Evolutionary conservation across 2,329 filamentous ascomycete species (phyloP).

Genomic region (Tolypocladium pustulatum): DNA sequence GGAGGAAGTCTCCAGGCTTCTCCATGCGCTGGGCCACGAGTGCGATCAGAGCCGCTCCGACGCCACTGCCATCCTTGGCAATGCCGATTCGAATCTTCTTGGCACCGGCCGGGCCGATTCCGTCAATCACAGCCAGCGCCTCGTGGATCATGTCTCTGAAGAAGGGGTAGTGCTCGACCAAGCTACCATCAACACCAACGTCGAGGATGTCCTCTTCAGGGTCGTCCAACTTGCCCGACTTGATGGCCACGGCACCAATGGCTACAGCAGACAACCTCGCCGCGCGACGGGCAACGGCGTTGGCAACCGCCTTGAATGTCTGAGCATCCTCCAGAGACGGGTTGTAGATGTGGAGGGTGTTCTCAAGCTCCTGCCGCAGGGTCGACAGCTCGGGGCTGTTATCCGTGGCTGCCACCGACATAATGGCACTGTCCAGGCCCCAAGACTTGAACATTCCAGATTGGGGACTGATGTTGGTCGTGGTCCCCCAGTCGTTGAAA

Average conservation of each 20-base stretch:
- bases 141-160: conserved; percentile 86
- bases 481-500: conserved; percentile 58
- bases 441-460: conserved; percentile 68
- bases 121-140: conserved; percentile 63
- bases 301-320: conserved; percentile 73
- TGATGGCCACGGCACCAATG: conserved; percentile 72
- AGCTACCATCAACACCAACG: conserved; percentile 85
- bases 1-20: conserved; percentile 34
- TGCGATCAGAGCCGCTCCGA: conserved; percentile 84
- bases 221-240: conserved; percentile 60
- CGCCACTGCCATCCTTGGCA: conserved; percentile 83
- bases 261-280: conserved; percentile 82
- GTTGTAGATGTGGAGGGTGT: conserved; percentile 63
- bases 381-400: conserved; percentile 59
- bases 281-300: conserved; percentile 78
- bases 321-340: conserved; percentile 75
- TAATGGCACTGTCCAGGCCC: conserved; percentile 84
- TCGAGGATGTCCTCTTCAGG: conserved; percentile 64
- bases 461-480: conserved; percentile 54
- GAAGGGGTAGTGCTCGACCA: conserved; percentile 92
- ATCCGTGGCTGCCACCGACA: conserved; percentile 80
- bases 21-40: conserved; percentile 68
- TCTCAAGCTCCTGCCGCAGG: conserved; percentile 69
- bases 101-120: conserved; percentile 69
- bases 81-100: conserved; percentile 88